These are phyloP conservation scores for Ceratocystis albifundus DNA, from an alignment of 2,329 filamentous ascomycete species.

Conservation along the genomic window DNA sequence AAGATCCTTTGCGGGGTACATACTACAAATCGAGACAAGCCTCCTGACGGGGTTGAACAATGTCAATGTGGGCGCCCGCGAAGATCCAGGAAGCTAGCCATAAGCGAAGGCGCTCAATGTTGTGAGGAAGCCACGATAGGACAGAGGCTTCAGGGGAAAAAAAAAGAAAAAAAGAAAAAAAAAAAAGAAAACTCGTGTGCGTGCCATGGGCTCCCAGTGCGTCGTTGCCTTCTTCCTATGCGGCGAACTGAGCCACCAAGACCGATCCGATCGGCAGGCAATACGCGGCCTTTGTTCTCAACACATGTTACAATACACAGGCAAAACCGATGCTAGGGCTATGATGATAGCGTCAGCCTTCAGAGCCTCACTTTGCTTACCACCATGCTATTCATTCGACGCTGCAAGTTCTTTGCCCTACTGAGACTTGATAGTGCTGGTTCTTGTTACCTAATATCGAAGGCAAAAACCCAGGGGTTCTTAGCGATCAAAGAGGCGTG, in stretches of 20 bases:
- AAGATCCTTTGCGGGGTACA: conserved; percentile 5
- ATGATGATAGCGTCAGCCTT: neutral
- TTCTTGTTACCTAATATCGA: neutral
- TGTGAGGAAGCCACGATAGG: neutral
- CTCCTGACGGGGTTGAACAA: conserved; percentile 1
- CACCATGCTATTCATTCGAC: neutral
- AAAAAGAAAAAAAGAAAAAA: neutral
- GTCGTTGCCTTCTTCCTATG: neutral
- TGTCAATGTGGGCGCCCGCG: conserved; percentile 5
- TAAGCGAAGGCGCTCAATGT: neutral
- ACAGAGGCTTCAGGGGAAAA: neutral
- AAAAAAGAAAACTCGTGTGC: neutral
- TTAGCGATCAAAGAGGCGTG: too few species aligned
- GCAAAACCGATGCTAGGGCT: neutral
- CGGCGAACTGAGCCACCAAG: neutral
- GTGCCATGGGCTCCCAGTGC: too few species aligned
- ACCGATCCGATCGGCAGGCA: neutral
- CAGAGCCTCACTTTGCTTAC: neutral
- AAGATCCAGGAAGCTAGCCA: neutral
- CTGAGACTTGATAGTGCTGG: neutral
- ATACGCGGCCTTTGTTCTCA: neutral
- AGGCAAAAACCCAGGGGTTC: neutral
- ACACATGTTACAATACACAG: neutral
- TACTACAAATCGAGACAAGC: neutral
- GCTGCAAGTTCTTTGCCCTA: neutral